Conservation (phyloP, 208 protist genomes). For the Trypanosomatidae sp. region DNA sequence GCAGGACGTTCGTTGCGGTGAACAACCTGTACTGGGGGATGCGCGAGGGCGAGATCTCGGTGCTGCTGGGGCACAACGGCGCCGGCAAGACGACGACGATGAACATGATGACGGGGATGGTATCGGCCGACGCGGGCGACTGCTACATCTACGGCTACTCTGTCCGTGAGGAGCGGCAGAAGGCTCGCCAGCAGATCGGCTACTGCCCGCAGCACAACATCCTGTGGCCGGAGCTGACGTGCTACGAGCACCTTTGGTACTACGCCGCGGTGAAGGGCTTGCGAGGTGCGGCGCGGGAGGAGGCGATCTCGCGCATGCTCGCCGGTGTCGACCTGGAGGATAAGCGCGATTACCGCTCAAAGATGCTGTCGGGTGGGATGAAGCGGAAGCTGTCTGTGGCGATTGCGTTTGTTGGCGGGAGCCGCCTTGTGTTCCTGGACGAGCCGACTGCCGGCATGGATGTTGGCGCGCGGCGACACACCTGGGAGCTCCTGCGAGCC, state of each 20-base stretch:
- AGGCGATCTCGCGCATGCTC: slow-evolving; percentile 46
- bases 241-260: slow-evolving; percentile 53
- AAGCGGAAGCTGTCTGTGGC: too few relatives aligned
- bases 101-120: too few relatives aligned
- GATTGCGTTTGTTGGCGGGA: too few relatives aligned
- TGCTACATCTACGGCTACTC: too few relatives aligned
- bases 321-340: slow-evolving; percentile 59
- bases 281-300: slow-evolving; percentile 22
- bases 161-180: too few relatives aligned
- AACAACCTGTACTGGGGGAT: slow-evolving; percentile 81
- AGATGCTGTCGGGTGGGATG: slow-evolving; percentile 11
- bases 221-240: slow-evolving; percentile 79
- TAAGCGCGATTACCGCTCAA: slow-evolving; percentile 38
- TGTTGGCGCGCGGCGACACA: too few relatives aligned
- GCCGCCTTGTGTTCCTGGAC: too few relatives aligned
- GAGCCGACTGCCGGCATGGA: too few relatives aligned
- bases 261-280: slow-evolving; percentile 92
- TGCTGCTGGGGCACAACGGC: slow-evolving; percentile 60
- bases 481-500: too few relatives aligned
- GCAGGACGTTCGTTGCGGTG: slow-evolving; percentile 52
- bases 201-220: slow-evolving; percentile 52
- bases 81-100: too few relatives aligned
- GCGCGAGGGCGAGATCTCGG: slow-evolving; percentile 63
- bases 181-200: slow-evolving; percentile 58
- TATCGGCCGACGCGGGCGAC: too few relatives aligned